Conservation (phyloP, 163 green algal genomes). For the Scenedesmus sp. region DNA sequence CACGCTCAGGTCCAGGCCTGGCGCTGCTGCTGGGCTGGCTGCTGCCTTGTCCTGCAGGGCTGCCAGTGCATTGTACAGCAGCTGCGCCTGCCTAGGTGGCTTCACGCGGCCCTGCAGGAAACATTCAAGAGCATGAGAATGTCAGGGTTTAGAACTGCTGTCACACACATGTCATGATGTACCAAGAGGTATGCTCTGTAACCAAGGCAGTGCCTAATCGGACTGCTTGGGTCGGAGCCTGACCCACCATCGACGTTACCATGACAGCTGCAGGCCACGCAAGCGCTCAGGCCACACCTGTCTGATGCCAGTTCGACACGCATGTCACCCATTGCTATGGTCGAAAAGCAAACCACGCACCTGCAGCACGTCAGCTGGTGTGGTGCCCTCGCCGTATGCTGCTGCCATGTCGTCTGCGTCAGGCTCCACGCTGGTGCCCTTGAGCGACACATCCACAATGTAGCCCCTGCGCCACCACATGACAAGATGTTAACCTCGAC, state of each 20-base stretch:
- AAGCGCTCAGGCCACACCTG: too few species aligned
- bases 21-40: neutral
- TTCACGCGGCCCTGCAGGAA: slow-evolving; percentile 43
- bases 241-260: too few species aligned
- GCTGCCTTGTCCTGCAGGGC: slow-evolving; percentile 21
- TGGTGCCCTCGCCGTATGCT: slow-evolving; percentile 62
- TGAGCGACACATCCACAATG: slow-evolving; percentile 70
- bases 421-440: slow-evolving; percentile 68
- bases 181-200: too few species aligned
- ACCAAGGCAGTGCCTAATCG: too few species aligned
- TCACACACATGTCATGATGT: too few species aligned
- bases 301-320: too few species aligned
- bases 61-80: slow-evolving; percentile 51
- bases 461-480: slow-evolving; percentile 58
- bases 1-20: neutral
- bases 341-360: neutral
- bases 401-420: slow-evolving; percentile 67
- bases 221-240: too few species aligned
- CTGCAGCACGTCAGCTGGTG: slow-evolving; percentile 53
- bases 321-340: neutral
- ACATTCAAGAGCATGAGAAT: neutral
- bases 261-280: neutral
- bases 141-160: neutral
- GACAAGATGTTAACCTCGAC: neutral
- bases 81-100: slow-evolving; percentile 47